Conservation (phyloP, 192 early-diverging fungal species). For the Mortierella antarctica region DNA sequence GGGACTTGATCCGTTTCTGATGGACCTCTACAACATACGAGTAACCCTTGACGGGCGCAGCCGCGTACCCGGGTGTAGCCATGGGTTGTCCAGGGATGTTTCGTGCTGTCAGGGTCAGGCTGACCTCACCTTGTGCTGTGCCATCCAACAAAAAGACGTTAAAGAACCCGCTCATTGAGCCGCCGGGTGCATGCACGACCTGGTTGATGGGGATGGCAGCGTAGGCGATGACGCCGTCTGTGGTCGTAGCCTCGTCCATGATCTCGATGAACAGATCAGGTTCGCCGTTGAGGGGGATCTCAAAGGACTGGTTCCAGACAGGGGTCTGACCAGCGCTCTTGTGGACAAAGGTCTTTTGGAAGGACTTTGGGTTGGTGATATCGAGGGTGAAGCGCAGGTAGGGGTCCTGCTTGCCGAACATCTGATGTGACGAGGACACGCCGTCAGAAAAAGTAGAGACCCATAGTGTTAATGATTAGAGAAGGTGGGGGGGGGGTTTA, state of each 20-base stretch:
- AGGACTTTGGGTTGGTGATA: constrained; percentile 53
- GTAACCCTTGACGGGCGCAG: constrained; percentile 35
- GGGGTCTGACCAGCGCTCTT: constrained; percentile 61
- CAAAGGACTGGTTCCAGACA: constrained; percentile 65
- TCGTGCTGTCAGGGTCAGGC: constrained; percentile 49
- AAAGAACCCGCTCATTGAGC: constrained; percentile 55
- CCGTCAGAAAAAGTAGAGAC: not conserved
- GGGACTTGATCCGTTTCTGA: constrained; percentile 52
- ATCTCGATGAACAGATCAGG: constrained; percentile 59
- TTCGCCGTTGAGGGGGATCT: constrained; percentile 52
- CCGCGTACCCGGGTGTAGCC: not conserved
- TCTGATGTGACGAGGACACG: not conserved
- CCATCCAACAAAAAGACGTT: constrained; percentile 52
- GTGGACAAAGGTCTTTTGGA: constrained; percentile 61
- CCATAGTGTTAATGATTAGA: not conserved
- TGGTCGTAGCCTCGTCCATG: constrained; percentile 57
- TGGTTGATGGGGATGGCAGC: constrained; percentile 64
- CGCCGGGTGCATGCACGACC: constrained; percentile 54
- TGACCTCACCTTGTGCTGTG: constrained; percentile 51
- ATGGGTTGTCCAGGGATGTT: constrained; percentile 53
- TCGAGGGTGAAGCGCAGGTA: constrained; percentile 60
- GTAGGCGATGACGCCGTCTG: constrained; percentile 58
- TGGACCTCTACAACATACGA: constrained; percentile 54
- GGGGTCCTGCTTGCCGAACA: constrained; percentile 64
- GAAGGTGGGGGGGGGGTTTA: not conserved